Base-by-base conservation (phyloP, 345 rosid species). In the Erodium maritimum region DNA sequence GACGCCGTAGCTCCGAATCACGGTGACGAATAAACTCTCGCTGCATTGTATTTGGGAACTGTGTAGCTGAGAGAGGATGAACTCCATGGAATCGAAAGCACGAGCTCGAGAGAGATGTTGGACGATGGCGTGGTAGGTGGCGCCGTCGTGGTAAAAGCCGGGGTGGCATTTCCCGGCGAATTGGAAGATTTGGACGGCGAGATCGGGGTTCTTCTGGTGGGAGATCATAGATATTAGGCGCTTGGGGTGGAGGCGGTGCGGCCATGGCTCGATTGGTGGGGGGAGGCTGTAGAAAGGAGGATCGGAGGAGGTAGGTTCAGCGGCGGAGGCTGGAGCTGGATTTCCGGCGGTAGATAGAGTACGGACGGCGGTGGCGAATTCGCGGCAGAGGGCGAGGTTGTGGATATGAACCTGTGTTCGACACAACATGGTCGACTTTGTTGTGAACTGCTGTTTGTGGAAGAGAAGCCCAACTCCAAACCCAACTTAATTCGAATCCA, bases 241-340 rank as follows among this genome's bases (percentile, higher is more conserved):
- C 66, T 80, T 90, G 1, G 94, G 91, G 74, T 64, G 75, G 60
- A 90, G 94, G 63, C 77, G 77, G 61, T 77, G 73, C 5, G 97
- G 97, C 97, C 97, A 91, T 7, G 83, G 90, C 70, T 77, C 82
- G 72, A 91, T 78, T 59, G 95, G 96, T 0, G 95, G 96, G 0
- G 82, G 77, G 33, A n/a, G n/a, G n/a, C n/a, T n/a, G n/a, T n/a
- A n/a, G n/a, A n/a, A n/a, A n/a, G n/a, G n/a, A n/a, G n/a, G n/a
- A n/a, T n/a, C n/a, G n/a, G n/a, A n/a, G n/a, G n/a, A n/a, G n/a
- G n/a, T n/a, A n/a, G n/a, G n/a, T n/a, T n/a, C n/a, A n/a, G n/a
- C n/a, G n/a, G n/a, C n/a, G n/a, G n/a, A n/a, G n/a, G n/a, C n/a
- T n/a, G n/a, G n/a, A n/a, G n/a, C n/a, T n/a, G 4, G 4, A 25